Evolutionary conservation across 768 basidiomycete species (phyloP).

Genomic region (Termitomyces eurrhizus): DNA sequence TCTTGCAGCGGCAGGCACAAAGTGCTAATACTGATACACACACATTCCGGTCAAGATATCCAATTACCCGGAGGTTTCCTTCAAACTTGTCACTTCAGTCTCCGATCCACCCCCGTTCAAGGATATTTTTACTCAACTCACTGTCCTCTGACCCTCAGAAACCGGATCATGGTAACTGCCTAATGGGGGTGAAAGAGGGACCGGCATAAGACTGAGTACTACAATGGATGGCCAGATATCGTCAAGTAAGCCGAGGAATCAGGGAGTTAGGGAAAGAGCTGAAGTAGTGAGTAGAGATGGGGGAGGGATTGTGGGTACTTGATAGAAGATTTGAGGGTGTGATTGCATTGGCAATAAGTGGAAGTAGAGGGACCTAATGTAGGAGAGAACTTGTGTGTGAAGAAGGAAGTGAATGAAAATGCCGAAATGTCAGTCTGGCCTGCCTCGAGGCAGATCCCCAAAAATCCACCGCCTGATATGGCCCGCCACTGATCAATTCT

Average conservation of each 20-base stretch:
- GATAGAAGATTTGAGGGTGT: background rate
- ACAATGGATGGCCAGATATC: constrained; percentile 1
- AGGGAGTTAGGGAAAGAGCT: background rate
- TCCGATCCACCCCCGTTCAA: background rate
- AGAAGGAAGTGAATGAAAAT: constrained; percentile 9
- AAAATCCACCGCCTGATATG: constrained; percentile 11
- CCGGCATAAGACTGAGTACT: constrained; percentile 9
- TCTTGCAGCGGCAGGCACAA: constrained; percentile 16
- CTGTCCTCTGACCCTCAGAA: constrained; percentile 25
- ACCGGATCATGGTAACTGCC: constrained; percentile 39
- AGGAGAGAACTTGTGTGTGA: constrained; percentile 13
- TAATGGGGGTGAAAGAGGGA: constrained; percentile 27
- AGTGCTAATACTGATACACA: constrained; percentile 7
- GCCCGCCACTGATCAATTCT: constrained; percentile 14
- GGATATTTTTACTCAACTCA: background rate
- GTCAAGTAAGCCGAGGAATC: background rate
- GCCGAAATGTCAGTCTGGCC: constrained; percentile 15
- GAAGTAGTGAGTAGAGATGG: background rate
- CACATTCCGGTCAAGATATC: background rate
- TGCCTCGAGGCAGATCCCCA: constrained; percentile 23
- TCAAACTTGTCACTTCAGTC: background rate
- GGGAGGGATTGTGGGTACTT: background rate
- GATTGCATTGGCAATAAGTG: background rate
- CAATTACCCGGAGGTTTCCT: constrained; percentile 11
- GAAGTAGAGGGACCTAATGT: constrained; percentile 8